phyloP scores from a whole-genome alignment of 108 stramenopile genomes.

The Nitzschia inconspicua region DNA sequence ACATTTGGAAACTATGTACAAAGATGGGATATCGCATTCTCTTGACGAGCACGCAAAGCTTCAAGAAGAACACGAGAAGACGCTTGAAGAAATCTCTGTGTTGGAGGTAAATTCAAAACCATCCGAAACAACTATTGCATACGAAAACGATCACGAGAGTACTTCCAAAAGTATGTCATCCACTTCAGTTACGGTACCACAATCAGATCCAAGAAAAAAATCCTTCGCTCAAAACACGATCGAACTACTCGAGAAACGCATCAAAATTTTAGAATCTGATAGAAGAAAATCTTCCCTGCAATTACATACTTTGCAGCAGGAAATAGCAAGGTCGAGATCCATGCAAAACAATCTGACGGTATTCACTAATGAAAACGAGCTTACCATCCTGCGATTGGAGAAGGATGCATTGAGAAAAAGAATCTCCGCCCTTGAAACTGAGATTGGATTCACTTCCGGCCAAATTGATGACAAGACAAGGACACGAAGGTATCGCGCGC shows the following conservation, averaged over 20 bases:
- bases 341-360: background rate
- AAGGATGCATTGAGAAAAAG: slow-evolving; percentile 10
- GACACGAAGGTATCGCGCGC: slow-evolving; percentile 4
- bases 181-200: too few relatives aligned
- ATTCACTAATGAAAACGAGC: background rate
- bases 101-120: background rate
- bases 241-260: slow-evolving; percentile 4
- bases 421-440: slow-evolving; percentile 17
- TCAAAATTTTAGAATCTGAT: slow-evolving; percentile 21
- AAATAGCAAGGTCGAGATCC: background rate
- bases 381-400: background rate
- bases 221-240: background rate
- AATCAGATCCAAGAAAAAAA: background rate
- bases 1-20: slow-evolving; percentile 5
- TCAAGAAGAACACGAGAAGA: slow-evolving; percentile 1
- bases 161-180: too few relatives aligned
- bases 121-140: background rate
- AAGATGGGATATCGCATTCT: slow-evolving; percentile 2
- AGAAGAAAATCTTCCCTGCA: slow-evolving; percentile 1
- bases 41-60: background rate
- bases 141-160: background rate
- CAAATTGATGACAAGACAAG: slow-evolving; percentile 11
- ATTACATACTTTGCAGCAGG: background rate
- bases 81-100: background rate
- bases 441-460: slow-evolving; percentile 11